phyloP scores from a whole-genome alignment of 345 rosid species.

The Dovyalis caffra region DNA sequence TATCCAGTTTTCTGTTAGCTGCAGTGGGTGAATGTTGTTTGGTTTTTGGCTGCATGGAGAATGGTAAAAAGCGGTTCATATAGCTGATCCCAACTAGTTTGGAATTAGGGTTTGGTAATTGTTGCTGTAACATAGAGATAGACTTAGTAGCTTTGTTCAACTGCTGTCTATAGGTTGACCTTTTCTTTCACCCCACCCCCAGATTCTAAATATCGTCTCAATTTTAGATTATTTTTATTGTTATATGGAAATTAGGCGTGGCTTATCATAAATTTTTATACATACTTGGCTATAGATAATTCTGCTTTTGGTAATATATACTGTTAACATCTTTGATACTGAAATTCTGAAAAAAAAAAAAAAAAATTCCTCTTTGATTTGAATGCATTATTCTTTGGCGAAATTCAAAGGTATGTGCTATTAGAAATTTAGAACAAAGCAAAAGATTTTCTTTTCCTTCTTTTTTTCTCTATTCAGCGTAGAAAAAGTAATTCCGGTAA shows the following conservation, averaged over 20 bases:
- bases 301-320: background rate
- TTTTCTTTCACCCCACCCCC: background rate
- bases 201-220: no score
- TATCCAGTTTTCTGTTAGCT: background rate
- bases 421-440: background rate
- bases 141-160: conserved; percentile 8
- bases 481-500: no score
- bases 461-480: no score
- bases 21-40: background rate
- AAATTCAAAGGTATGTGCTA: no score
- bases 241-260: background rate
- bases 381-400: background rate
- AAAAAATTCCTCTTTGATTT: no score
- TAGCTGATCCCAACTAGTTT: background rate
- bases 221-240: no score
- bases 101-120: background rate
- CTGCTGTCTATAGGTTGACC: background rate
- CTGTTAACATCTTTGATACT: background rate
- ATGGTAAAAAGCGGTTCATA: no score
- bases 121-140: background rate
- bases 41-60: background rate
- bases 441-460: background rate
- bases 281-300: background rate
- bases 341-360: no score
- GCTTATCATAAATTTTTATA: no score